These are phyloP conservation scores for Clavariopsis aquatica DNA, from an alignment of 495 filamentous ascomycete species.

Conservation along the genomic window DNA sequence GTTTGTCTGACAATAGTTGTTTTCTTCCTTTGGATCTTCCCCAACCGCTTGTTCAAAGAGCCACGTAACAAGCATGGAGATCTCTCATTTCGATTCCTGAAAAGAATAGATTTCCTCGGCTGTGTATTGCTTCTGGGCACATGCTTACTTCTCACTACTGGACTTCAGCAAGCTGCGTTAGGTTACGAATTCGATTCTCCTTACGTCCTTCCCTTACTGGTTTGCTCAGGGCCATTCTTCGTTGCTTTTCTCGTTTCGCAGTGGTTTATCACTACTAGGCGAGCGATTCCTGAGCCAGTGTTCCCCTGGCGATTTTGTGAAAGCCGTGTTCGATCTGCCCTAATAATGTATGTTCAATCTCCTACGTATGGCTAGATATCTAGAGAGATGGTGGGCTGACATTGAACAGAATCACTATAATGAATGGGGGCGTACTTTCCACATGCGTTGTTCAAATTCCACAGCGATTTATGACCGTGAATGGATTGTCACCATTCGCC, in stretches of 20 bases:
- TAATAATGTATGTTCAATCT: slow-evolving; percentile 22
- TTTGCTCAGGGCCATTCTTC: neutral
- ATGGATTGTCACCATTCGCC: slow-evolving; percentile 6
- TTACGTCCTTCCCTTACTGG: slow-evolving; percentile 19
- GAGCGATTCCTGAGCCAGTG: slow-evolving; percentile 8
- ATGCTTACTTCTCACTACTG: slow-evolving; percentile 26
- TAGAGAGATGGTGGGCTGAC: neutral
- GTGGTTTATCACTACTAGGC: slow-evolving; percentile 9
- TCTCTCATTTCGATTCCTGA: too few species aligned
- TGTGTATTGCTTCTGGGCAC: slow-evolving; percentile 16
- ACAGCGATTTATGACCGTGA: slow-evolving; percentile 15
- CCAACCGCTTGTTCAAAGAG: too few species aligned
- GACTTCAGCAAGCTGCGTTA: slow-evolving; percentile 26
- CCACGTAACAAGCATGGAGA: too few species aligned
- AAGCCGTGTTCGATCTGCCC: neutral
- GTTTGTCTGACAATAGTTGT: too few species aligned
- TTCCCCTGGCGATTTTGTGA: slow-evolving; percentile 32
- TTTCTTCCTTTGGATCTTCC: too few species aligned
- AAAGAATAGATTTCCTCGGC: slow-evolving; percentile 33
- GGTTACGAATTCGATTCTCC: slow-evolving; percentile 10
- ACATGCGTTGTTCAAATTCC: slow-evolving; percentile 18
- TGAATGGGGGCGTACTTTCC: slow-evolving; percentile 6
- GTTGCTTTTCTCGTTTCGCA: slow-evolving; percentile 18
- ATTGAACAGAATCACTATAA: slow-evolving; percentile 2
- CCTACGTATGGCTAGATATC: too few species aligned